Evolutionary conservation across 208 protist species (phyloP), one percentile per base, ranked within the genome.

Genomic region (Wallacemonas sp.): DNA sequence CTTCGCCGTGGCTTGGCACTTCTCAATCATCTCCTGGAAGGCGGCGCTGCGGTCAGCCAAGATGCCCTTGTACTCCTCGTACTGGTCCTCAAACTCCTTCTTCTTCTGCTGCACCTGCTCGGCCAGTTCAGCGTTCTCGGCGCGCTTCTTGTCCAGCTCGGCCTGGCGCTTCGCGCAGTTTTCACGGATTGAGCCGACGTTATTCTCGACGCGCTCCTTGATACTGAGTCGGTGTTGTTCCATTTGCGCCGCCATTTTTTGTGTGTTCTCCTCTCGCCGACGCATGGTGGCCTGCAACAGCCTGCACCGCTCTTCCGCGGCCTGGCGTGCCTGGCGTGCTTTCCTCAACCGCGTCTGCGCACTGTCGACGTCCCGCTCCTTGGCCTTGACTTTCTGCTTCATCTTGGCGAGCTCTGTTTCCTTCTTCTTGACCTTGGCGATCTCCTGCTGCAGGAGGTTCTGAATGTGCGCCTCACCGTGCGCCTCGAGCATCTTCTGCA

Each of bases 401-500:
- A 78, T 0, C 1, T 48, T 59, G 10, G 81, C 77, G 30, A 92
- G 33, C n/a, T 95, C 81, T 1, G 83, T 70, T 54, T 90, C 82
- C 63, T 78, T 71, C 64, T 83, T 81, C 70, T 90, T 92, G 21
- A 80, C 75, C 55, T 72, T 70, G 27, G 71, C 68, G 48, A 95
- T 95, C 30, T 91, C 81, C 29, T 76, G 48, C 53, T 92, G 85
- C 10, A 93, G 68, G 21, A 84, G 52, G 29, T 59, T 82, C 48
- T 93, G 86, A 9, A 95, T 57, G 63, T 76, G 53, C 0, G 60
- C 67, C 12, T 90, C 82, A 19, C 84, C 85, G 41, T 89, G 72
- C 59, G 81, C 82, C 34, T 62, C 34, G 15, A 78, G 73, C 9
- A 91, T 64, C 17, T 65, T 63, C 33, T 64, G 38, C 15, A 92